A percentile compares a stretch with the other conserved stretches of the same genome.
phyloP scores from a whole-genome alignment of 2,329 filamentous ascomycete species.

The Trichoderma simmonsii region DNA sequence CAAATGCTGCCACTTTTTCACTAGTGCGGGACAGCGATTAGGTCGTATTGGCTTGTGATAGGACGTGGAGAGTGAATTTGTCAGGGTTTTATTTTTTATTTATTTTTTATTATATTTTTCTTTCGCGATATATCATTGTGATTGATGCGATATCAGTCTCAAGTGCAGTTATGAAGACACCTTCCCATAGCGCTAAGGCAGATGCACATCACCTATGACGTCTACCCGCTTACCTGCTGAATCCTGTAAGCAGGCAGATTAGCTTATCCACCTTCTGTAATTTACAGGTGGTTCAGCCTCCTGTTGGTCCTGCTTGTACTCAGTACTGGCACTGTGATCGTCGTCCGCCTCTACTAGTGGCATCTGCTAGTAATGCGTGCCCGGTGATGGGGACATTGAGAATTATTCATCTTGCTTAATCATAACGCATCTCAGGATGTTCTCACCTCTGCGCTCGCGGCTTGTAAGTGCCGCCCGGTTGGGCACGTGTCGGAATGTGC shows the following conservation, averaged over 20 bases:
- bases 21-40: not conserved
- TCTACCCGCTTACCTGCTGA: not conserved
- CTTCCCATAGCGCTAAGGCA: not conserved
- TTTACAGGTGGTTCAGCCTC: not conserved
- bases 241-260: not conserved
- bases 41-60: not conserved
- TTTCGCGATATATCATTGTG: not conserved
- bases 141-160: not conserved
- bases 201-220: not conserved
- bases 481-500: not conserved
- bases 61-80: not conserved
- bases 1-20: not conserved
- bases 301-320: not conserved
- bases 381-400: not conserved
- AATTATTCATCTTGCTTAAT: not conserved
- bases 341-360: not conserved
- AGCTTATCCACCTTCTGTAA: not conserved
- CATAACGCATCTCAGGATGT: not conserved
- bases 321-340: not conserved
- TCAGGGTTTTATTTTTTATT: not conserved
- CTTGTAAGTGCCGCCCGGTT: not conserved
- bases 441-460: constrained; percentile 1
- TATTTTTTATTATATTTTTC: not conserved
- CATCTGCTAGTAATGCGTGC: not conserved
- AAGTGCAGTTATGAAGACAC: not conserved